Evolutionary conservation across 2,329 filamentous ascomycete genomes (phyloP).

Genomic region (Colletotrichum horii): DNA sequence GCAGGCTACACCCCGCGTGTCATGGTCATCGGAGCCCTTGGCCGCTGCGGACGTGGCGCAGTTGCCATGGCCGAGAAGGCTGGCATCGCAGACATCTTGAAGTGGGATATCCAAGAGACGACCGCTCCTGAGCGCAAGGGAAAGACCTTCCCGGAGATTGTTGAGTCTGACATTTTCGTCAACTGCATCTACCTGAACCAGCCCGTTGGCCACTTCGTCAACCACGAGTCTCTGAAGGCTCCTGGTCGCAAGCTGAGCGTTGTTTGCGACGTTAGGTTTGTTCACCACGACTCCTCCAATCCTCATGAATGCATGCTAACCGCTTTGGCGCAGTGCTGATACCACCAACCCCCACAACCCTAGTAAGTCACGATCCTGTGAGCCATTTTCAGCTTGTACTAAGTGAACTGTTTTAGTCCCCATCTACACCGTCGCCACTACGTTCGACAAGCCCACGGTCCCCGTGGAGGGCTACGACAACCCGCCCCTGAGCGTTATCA

Average conservation of each 20-base stretch:
- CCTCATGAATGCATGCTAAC: constrained; percentile 4
- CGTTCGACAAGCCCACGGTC: constrained; percentile 87
- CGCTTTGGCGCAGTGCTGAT: constrained; percentile 58
- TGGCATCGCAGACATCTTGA: constrained; percentile 64
- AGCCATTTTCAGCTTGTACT: neutral
- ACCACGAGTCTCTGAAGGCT: constrained; percentile 69
- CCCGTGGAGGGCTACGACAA: constrained; percentile 66
- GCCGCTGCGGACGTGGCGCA: constrained; percentile 84
- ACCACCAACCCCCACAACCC: constrained; percentile 73
- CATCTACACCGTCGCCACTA: constrained; percentile 84
- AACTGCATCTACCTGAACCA: constrained; percentile 89
- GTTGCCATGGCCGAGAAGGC: constrained; percentile 79
- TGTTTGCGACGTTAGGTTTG: constrained; percentile 80
- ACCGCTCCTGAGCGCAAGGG: constrained; percentile 49
- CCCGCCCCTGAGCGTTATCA: constrained; percentile 78
- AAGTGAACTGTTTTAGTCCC: constrained; percentile 56
- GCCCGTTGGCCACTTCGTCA: constrained; percentile 63
- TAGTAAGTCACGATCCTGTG: neutral
- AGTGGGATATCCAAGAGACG: constrained; percentile 82
- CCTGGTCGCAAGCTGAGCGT: constrained; percentile 77
- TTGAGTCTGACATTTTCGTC: constrained; percentile 77
- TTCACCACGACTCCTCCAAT: constrained; percentile 76
- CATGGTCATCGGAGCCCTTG: constrained; percentile 84
- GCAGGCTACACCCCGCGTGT: constrained; percentile 72
- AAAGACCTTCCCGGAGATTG: constrained; percentile 81